A percentile compares a stretch with the other conserved stretches of the same genome.
These are phyloP conservation scores for Entomortierella lignicola DNA, from an alignment of 192 early-diverging fungal genomes.

Conservation along the genomic window DNA sequence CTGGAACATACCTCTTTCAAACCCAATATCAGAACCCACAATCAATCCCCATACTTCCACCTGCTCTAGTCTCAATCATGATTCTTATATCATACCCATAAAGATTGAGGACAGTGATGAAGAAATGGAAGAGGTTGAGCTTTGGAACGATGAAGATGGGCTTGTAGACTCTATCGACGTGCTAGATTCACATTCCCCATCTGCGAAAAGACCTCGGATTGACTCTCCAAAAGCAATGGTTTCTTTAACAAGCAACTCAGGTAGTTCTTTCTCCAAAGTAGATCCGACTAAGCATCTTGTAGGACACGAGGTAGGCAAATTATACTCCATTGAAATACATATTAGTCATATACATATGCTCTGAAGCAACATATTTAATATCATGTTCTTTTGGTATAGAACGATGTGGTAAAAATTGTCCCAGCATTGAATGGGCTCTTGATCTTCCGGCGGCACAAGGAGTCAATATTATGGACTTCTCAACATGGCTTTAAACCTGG, in stretches of 20 bases:
- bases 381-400: neutral
- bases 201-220: conserved; percentile 14
- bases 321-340: neutral
- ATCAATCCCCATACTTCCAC: neutral
- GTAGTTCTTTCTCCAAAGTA: neutral
- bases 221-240: neutral
- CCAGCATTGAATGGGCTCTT: conserved; percentile 1
- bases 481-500: neutral
- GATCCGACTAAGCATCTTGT: conserved; percentile 10
- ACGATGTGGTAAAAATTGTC: neutral
- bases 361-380: neutral
- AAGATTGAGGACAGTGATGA: conserved; percentile 21
- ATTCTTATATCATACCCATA: conserved; percentile 5
- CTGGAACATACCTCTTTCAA: conserved; percentile 14
- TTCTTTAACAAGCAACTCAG: neutral
- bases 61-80: neutral
- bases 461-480: conserved; percentile 4
- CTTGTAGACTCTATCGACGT: conserved; percentile 8
- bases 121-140: conserved; percentile 28
- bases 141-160: conserved; percentile 43
- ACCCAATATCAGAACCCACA: neutral
- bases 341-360: neutral
- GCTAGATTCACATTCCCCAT: conserved; percentile 13
- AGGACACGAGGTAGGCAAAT: conserved; percentile 15
- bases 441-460: conserved; percentile 4